Evolutionary conservation across 169 alveolate genomes (phyloP).

Genomic region (Cytauxzoon felis): DNA sequence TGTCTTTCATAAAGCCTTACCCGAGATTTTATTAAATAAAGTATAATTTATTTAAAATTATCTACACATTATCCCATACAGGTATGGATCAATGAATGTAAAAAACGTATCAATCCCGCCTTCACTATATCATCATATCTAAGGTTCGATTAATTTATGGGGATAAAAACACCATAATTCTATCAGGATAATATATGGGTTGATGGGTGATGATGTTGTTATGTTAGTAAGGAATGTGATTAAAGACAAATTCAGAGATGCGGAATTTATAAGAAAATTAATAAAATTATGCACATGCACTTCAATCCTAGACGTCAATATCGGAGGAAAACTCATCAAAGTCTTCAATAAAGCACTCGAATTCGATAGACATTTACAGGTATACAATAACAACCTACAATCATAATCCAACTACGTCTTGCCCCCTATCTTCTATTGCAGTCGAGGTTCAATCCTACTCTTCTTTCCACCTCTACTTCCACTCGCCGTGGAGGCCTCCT

Average conservation of each 20-base stretch:
- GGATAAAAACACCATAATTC: too few relatives aligned
- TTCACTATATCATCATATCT: slow-evolving; percentile 34
- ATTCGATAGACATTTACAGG: slow-evolving; percentile 12
- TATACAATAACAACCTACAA: too few relatives aligned
- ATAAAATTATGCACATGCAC: slow-evolving; percentile 34
- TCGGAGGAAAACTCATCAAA: slow-evolving; percentile 39
- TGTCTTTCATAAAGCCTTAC: slow-evolving; percentile 17
- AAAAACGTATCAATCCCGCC: slow-evolving; percentile 34
- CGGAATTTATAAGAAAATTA: slow-evolving; percentile 51
- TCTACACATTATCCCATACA: not conserved
- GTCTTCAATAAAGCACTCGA: slow-evolving; percentile 17
- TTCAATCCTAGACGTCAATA: slow-evolving; percentile 39
- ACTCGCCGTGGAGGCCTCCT: too few relatives aligned
- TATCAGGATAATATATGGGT: slow-evolving; percentile 34
- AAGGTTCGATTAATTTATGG: too few relatives aligned
- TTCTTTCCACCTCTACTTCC: too few relatives aligned
- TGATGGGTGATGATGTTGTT: slow-evolving; percentile 18
- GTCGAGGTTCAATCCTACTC: too few relatives aligned
- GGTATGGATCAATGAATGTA: slow-evolving; percentile 44
- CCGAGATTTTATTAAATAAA: slow-evolving; percentile 15
- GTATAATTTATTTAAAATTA: not conserved
- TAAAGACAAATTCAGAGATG: slow-evolving; percentile 26
- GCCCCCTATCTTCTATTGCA: too few relatives aligned
- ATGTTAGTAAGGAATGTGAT: slow-evolving; percentile 29
- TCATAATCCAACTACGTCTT: too few relatives aligned